Evolutionary conservation across 2,329 filamentous ascomycete genomes (phyloP).

Genomic region (Alternaria arborescens): DNA sequence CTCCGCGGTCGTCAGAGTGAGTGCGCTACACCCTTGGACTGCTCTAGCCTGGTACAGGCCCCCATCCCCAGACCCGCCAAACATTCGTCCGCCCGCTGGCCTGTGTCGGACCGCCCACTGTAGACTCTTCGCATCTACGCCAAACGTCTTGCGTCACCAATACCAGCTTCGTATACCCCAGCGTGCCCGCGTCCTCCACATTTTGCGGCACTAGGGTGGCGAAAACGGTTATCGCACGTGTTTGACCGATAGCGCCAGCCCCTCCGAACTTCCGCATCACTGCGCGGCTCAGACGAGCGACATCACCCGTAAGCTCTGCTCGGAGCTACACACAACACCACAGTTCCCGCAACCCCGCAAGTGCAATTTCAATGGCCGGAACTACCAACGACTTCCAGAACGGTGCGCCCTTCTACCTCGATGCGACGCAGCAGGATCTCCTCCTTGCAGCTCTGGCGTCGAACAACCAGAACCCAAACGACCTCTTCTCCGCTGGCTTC

Average conservation of each 20-base stretch:
- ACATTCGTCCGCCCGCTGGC: slow-evolving; percentile 9
- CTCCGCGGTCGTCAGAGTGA: slow-evolving; percentile 12
- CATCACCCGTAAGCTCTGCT: neutral
- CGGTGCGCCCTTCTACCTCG: slow-evolving; percentile 55
- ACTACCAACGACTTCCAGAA: slow-evolving; percentile 51
- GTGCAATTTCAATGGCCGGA: slow-evolving; percentile 45
- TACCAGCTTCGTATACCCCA: slow-evolving; percentile 6
- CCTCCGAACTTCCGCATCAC: slow-evolving; percentile 5
- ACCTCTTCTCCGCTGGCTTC: slow-evolving; percentile 36
- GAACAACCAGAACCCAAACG: slow-evolving; percentile 50
- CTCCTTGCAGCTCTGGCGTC: slow-evolving; percentile 59
- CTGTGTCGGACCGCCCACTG: slow-evolving; percentile 6
- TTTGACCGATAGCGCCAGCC: slow-evolving; percentile 12
- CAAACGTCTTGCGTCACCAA: slow-evolving; percentile 25
- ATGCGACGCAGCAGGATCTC: slow-evolving; percentile 58
- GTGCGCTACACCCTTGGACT: slow-evolving; percentile 17
- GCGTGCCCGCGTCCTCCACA: slow-evolving; percentile 6
- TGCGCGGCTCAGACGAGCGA: slow-evolving; percentile 6
- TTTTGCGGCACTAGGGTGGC: slow-evolving; percentile 14
- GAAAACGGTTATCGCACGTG: slow-evolving; percentile 14
- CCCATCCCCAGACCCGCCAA: neutral
- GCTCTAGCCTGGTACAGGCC: slow-evolving; percentile 11
- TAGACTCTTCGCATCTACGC: neutral
- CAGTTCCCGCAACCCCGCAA: neutral
- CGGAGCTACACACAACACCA: neutral